phyloP scores from a whole-genome alignment of 805 yeast genomes.

The Blastobotrys terrestris region DNA sequence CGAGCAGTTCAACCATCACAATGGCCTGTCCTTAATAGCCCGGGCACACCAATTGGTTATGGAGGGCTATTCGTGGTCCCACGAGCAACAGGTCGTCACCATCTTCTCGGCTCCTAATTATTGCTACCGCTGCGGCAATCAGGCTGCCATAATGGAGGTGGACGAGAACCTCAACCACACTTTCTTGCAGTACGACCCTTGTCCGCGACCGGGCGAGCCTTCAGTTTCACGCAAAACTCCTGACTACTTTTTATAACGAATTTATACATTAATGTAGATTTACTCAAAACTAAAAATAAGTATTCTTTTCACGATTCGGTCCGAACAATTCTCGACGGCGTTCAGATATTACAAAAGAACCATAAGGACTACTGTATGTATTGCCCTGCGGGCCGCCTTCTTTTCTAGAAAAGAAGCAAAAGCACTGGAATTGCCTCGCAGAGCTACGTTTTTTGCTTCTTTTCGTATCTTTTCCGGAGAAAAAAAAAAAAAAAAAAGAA shows the following conservation, averaged over 20 bases:
- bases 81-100: constrained; percentile 89
- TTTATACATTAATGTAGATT: constrained; percentile 2
- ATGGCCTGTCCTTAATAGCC: constrained; percentile 79
- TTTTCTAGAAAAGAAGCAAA: no score
- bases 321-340: no score
- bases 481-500: no score
- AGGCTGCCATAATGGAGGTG: constrained; percentile 97
- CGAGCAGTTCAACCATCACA: constrained; percentile 92
- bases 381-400: no score
- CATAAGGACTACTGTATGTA: no score
- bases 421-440: no score
- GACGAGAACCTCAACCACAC: constrained; percentile 78
- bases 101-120: constrained; percentile 94
- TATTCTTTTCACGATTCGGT: no score
- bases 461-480: no score
- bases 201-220: constrained; percentile 96
- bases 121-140: constrained; percentile 96
- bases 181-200: constrained; percentile 94
- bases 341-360: neutral
- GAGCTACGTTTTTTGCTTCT: no score
- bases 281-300: neutral
- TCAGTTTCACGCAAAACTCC: constrained; percentile 96
- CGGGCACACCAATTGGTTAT: constrained; percentile 96
- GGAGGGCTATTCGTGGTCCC: constrained; percentile 97
- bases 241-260: constrained; percentile 67